Evolutionary conservation across 2,329 filamentous ascomycete species (phyloP).

Genomic region (Colletotrichum incanum): DNA sequence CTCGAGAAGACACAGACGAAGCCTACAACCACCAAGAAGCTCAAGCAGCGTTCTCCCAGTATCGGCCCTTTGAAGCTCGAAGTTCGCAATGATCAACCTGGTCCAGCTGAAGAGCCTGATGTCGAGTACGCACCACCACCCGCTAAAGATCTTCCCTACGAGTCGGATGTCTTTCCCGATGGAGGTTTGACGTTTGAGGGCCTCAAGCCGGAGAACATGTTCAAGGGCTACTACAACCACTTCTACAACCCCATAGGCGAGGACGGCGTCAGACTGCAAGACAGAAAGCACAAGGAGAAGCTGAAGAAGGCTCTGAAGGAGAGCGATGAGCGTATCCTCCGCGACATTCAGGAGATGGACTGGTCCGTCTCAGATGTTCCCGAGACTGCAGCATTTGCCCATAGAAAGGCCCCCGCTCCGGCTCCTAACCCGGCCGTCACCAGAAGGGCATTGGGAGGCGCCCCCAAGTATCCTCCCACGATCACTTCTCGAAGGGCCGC

Average conservation of each 20-base stretch:
- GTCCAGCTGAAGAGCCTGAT: slow-evolving; percentile 74
- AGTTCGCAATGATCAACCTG: slow-evolving; percentile 69
- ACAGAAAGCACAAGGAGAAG: slow-evolving; percentile 72
- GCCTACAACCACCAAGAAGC: slow-evolving; percentile 72
- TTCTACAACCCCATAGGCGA: slow-evolving; percentile 77
- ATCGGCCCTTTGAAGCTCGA: slow-evolving; percentile 73
- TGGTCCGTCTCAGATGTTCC: slow-evolving; percentile 73
- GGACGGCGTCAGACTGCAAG: slow-evolving; percentile 74
- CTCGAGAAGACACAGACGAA: slow-evolving; percentile 75
- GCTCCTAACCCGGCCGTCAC: slow-evolving; percentile 43
- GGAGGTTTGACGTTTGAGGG: slow-evolving; percentile 70
- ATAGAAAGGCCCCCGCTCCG: slow-evolving; percentile 50
- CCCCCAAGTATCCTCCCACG: slow-evolving; percentile 45
- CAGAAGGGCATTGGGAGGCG: slow-evolving; percentile 45
- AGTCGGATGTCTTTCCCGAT: slow-evolving; percentile 78
- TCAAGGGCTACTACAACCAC: slow-evolving; percentile 74
- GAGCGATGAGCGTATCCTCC: slow-evolving; percentile 77
- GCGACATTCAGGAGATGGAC: slow-evolving; percentile 74
- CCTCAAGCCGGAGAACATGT: slow-evolving; percentile 71
- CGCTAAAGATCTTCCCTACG: slow-evolving; percentile 75
- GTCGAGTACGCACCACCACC: slow-evolving; percentile 92
- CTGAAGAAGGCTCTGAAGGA: slow-evolving; percentile 67
- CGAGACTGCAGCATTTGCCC: slow-evolving; percentile 58
- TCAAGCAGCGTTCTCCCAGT: slow-evolving; percentile 70
- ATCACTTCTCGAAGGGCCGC: slow-evolving; percentile 67